Evolutionary conservation across 164 flowering plant species (phyloP).

Genomic region (Macadamia tetraphylla): DNA sequence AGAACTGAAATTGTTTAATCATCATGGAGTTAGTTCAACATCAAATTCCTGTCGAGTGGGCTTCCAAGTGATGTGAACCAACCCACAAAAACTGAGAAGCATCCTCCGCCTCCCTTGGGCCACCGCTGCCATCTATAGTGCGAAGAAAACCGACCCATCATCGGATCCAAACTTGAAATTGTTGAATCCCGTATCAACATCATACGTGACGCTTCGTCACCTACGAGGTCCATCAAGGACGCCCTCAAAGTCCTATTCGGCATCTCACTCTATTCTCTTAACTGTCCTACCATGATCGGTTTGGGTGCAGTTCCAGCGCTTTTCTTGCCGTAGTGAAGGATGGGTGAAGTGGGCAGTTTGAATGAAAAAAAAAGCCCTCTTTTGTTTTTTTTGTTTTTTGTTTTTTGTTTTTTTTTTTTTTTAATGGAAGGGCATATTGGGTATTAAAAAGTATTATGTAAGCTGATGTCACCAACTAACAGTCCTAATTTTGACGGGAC

Average conservation of each 20-base stretch:
- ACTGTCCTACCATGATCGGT: constrained; percentile 52
- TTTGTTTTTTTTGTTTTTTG: no score
- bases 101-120: constrained; percentile 52
- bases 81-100: neutral
- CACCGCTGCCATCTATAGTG: constrained; percentile 46
- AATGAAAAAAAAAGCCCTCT: no score
- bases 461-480: no score
- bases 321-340: constrained; percentile 48
- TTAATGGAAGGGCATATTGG: no score
- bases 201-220: constrained; percentile 30
- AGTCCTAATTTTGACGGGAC: no score
- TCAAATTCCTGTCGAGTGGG: no score
- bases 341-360: constrained; percentile 38
- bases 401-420: no score
- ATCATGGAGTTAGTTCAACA: no score
- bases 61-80: no score
- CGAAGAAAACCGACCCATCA: constrained; percentile 57
- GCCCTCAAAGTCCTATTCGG: constrained; percentile 76
- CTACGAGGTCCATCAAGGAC: constrained; percentile 64
- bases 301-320: constrained; percentile 57
- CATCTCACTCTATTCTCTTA: constrained; percentile 49
- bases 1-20: no score
- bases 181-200: constrained; percentile 54
- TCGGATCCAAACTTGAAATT: constrained; percentile 76
- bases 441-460: no score